phyloP scores from a whole-genome alignment of 1,284 basidiomycete species.

The Ustilago trichophora region DNA sequence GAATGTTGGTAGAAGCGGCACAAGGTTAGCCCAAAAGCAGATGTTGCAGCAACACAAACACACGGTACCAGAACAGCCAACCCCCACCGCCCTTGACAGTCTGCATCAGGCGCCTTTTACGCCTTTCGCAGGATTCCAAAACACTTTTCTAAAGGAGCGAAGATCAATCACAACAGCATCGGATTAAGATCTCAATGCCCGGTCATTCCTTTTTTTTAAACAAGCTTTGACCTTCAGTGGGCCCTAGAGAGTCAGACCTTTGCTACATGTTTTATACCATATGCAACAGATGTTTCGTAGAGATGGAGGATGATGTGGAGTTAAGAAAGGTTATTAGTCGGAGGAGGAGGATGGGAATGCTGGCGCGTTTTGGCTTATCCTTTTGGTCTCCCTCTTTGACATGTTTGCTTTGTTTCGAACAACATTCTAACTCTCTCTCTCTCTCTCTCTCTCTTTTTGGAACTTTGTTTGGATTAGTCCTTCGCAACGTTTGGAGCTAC shows the following conservation, averaged over 20 bases:
- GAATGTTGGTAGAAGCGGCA: too few species aligned
- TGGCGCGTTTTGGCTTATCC: too few species aligned
- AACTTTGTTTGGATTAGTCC: constrained; percentile 31
- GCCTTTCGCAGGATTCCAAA: constrained; percentile 63
- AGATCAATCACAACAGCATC: constrained; percentile 46
- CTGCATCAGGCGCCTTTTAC: constrained; percentile 53
- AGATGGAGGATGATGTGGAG: too few species aligned
- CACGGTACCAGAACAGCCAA: too few species aligned
- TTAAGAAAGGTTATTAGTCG: too few species aligned
- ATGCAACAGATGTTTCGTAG: too few species aligned
- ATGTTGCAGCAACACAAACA: too few species aligned
- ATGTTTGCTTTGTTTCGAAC: too few species aligned
- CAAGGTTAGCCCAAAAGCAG: too few species aligned
- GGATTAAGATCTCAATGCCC: constrained; percentile 64
- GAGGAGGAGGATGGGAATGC: too few species aligned
- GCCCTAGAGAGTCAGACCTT: constrained; percentile 64
- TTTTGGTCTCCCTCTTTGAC: too few species aligned
- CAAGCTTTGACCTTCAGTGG: constrained; percentile 40
- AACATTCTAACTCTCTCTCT: constrained; percentile 2
- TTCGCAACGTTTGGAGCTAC: constrained; percentile 60
- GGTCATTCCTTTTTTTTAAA: constrained; percentile 7
- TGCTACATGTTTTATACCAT: constrained; percentile 47
- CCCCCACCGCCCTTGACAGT: constrained; percentile 64
- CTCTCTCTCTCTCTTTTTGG: neutral
- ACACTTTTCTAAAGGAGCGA: constrained; percentile 53